phyloP scores from a whole-genome alignment of 441 rosid species.

The Erysimum cheiri region DNA sequence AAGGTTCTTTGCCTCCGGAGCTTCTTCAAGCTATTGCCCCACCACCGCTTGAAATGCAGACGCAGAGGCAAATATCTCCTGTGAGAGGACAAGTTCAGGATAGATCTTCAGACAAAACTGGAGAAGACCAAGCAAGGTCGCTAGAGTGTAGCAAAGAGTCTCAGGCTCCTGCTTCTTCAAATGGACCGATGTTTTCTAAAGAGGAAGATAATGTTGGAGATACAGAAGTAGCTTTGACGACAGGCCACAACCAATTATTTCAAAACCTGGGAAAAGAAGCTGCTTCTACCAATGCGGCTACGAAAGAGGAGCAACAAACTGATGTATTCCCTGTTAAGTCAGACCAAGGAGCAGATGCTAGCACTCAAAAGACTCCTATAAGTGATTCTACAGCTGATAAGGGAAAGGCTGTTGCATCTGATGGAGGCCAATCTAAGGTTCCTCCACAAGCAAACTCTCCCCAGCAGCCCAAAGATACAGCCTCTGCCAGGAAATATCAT shows the following conservation, averaged over 20 bases:
- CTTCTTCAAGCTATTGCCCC: slow-evolving; percentile 95
- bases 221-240: slow-evolving; percentile 65
- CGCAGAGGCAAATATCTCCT: slow-evolving; percentile 58
- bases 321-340: slow-evolving; percentile 62
- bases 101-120: slow-evolving; percentile 62
- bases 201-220: slow-evolving; percentile 69
- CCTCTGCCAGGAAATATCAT: slow-evolving; percentile 92
- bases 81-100: slow-evolving; percentile 68
- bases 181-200: slow-evolving; percentile 57
- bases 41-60: slow-evolving; percentile 86
- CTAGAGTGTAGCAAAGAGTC: slow-evolving; percentile 65
- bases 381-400: slow-evolving; percentile 74
- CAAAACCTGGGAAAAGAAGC: slow-evolving; percentile 61
- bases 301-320: slow-evolving; percentile 83
- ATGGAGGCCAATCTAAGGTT: slow-evolving; percentile 72
- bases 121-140: slow-evolving; percentile 67
- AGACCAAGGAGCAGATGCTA: slow-evolving; percentile 79
- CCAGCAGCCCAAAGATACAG: slow-evolving; percentile 75
- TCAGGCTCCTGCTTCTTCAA: slow-evolving; percentile 54
- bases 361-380: slow-evolving; percentile 63
- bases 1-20: slow-evolving; percentile 93
- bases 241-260: slow-evolving; percentile 54
- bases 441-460: slow-evolving; percentile 67
- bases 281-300: slow-evolving; percentile 48
- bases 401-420: slow-evolving; percentile 84